Evolutionary conservation across 108 stramenopile species (phyloP), one percentile per base, ranked within the genome.

Genomic region (Fistulifera pelliculosa): DNA sequence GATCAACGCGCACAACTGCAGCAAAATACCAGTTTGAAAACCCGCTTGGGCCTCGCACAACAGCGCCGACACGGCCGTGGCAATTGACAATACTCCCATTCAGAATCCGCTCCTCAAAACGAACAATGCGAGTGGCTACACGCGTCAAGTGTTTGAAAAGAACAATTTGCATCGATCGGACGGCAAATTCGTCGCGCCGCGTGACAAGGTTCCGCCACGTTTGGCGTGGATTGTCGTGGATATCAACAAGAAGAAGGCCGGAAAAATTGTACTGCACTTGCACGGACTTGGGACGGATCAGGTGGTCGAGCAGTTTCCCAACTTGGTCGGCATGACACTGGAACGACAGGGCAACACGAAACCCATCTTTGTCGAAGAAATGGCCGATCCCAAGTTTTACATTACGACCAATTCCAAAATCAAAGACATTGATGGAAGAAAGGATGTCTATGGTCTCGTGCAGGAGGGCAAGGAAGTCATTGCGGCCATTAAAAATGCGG

Each of bases 201-300:
- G 21, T 17, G 44, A 21, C 4, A 45, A 45, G 11, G 44, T 45
- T 21, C 19, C 16, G 11, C 44, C 44, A 5, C 44, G 44, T 8
- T 45, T 45, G 44, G 21, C 44, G 11, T 45, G 44, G 44, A 45
- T 45, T 21, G 44, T 45, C 5, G 44, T 45, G 16, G 21, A 45
- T 45, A 21, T 45, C 11, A 45, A 45, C 11, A 45, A 45, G 44
- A 17, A 21, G 11, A 45, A 45, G 44, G 21, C 21, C 5, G 44
- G 44, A 45, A 45, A 45, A 11, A 45, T 45, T 45, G 44, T 45
- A 17, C 6, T 45, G 44, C 44, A 45, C 44, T 45, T 45, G 44
- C 21, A 45, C 21, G 44, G 44, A 17, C 16, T 45, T 4, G 44
- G 21, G 3, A 21, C 21, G 4, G 19, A 45, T 21, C 16, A 17